phyloP scores from a whole-genome alignment of 1,139 yeast species.

The Nakaseomyces sp. region DNA sequence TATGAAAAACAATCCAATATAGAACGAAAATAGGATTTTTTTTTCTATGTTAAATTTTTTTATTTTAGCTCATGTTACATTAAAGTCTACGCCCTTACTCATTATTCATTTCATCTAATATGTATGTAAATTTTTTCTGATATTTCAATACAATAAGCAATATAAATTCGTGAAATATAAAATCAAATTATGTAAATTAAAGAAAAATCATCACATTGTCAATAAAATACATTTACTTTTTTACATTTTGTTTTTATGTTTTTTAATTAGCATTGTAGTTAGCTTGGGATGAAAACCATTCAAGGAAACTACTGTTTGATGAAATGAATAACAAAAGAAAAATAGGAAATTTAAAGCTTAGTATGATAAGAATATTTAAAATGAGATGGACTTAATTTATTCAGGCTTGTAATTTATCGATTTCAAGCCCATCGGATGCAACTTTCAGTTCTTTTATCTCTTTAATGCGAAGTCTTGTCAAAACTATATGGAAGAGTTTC shows the following conservation, averaged over 20 bases:
- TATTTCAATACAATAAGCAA: slow-evolving; percentile 1
- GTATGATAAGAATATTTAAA: too few species aligned
- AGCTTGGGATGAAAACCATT: too few species aligned
- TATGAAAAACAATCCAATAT: neutral
- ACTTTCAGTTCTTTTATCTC: slow-evolving; percentile 3
- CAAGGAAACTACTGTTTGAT: too few species aligned
- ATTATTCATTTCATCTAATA: slow-evolving; percentile 3
- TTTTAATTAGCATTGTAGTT: too few species aligned
- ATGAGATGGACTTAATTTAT: too few species aligned
- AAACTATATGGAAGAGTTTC: neutral
- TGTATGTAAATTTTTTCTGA: slow-evolving; percentile 3
- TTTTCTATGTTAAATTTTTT: neutral
- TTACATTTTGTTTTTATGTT: too few species aligned
- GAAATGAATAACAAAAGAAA: too few species aligned
- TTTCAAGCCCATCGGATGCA: slow-evolving; percentile 1
- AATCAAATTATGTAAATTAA: too few species aligned
- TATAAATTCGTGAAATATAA: slow-evolving; percentile 4
- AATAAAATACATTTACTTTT: too few species aligned
- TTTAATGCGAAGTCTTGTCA: slow-evolving; percentile 4
- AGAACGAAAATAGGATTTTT: neutral
- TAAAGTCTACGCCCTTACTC: slow-evolving; percentile 1
- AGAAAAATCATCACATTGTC: too few species aligned
- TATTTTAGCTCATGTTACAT: slow-evolving; percentile 3
- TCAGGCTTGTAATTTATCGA: neutral
- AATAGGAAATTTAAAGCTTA: too few species aligned